These are phyloP conservation scores for Beauveria pseudobassiana DNA, from an alignment of 2,329 filamentous ascomycete genomes.

Conservation along the genomic window DNA sequence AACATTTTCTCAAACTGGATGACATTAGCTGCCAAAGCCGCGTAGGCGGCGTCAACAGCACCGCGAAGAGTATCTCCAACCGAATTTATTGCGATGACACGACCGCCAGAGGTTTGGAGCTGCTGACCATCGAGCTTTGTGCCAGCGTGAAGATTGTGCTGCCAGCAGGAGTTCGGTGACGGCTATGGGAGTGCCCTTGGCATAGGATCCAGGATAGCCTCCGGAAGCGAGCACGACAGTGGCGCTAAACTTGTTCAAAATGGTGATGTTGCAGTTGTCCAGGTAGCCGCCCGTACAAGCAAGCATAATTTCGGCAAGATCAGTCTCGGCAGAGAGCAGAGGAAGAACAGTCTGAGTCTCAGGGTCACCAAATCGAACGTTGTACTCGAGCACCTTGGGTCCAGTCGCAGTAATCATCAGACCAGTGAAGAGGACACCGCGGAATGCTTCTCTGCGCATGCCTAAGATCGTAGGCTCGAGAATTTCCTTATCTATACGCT, in stretches of 20 bases:
- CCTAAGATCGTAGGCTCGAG: constrained; percentile 86
- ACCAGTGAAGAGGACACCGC: constrained; percentile 78
- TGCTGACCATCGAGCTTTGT: constrained; percentile 58
- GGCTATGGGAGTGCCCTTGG: constrained; percentile 62
- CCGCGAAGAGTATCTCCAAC: constrained; percentile 64
- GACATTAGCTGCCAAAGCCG: constrained; percentile 56
- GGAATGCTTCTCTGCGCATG: constrained; percentile 69
- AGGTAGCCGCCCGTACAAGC: constrained; percentile 74
- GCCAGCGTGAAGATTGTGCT: constrained; percentile 84
- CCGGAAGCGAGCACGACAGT: constrained; percentile 92
- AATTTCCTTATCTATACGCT: constrained; percentile 70
- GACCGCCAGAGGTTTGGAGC: constrained; percentile 73
- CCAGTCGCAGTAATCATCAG: constrained; percentile 82
- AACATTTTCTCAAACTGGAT: constrained; percentile 87
- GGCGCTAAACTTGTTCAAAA: constrained; percentile 66
- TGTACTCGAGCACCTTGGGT: constrained; percentile 83
- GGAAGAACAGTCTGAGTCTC: constrained; percentile 84
- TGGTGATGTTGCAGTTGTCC: constrained; percentile 58
- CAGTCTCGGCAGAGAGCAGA: constrained; percentile 67
- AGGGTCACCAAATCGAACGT: constrained; percentile 86
- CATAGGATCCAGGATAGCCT: constrained; percentile 82
- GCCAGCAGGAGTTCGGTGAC: constrained; percentile 37
- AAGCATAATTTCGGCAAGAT: constrained; percentile 82
- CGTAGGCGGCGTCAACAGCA: constrained; percentile 83
- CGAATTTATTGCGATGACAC: constrained; percentile 89